Conservation (phyloP, 306 rosid genomes). For the Crotalaria pallida region DNA sequence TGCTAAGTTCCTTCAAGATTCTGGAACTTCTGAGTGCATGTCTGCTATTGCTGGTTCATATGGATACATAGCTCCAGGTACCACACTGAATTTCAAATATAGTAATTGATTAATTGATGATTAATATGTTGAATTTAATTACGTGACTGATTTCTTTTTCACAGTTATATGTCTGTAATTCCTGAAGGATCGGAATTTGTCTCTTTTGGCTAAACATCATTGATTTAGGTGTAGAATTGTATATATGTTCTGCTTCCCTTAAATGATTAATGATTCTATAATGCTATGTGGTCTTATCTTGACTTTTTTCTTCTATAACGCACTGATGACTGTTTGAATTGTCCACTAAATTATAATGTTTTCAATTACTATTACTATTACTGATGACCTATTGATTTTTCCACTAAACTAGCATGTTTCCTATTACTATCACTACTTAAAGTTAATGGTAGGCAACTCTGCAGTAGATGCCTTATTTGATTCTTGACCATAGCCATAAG, state of each 20-base stretch:
- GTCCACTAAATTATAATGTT: not conserved
- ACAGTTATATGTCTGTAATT: not conserved
- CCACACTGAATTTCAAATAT: not conserved
- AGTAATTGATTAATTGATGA: slow-evolving; percentile 7
- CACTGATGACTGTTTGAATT: not conserved
- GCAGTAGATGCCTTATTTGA: slow-evolving; percentile 3
- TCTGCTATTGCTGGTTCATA: slow-evolving; percentile 88
- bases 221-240: slow-evolving; percentile 23
- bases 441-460: slow-evolving; percentile 13
- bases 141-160: not conserved
- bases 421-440: slow-evolving; percentile 18
- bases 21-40: slow-evolving; percentile 87
- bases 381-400: not conserved
- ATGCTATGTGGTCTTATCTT: slow-evolving; percentile 24
- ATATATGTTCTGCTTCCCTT: slow-evolving; percentile 19
- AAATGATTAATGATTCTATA: slow-evolving; percentile 9
- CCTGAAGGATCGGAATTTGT: slow-evolving; percentile 3
- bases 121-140: slow-evolving; percentile 12
- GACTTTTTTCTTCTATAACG: slow-evolving; percentile 20
- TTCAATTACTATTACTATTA: not conserved
- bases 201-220: slow-evolving; percentile 16
- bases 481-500: slow-evolving; percentile 19
- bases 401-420: slow-evolving; percentile 7
- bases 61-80: slow-evolving; percentile 96
- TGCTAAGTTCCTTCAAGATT: slow-evolving; percentile 75